phyloP scores from a whole-genome alignment of 768 basidiomycete genomes.

The Termitomyces sp. region DNA sequence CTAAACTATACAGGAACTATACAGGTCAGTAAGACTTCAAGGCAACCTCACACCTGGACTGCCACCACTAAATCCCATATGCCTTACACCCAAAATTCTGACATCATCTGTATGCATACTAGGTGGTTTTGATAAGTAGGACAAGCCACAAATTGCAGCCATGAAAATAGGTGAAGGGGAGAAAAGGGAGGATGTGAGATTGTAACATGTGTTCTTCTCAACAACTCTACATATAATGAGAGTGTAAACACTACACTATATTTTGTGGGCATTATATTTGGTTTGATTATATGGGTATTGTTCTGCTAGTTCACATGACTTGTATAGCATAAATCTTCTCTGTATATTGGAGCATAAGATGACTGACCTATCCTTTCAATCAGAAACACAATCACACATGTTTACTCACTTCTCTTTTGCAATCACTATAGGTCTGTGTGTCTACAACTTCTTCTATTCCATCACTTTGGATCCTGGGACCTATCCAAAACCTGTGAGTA shows the following conservation, averaged over 20 bases:
- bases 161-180: too few relatives aligned
- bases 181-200: constrained; percentile 32
- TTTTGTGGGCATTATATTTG: constrained; percentile 86
- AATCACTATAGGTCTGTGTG: constrained; percentile 61
- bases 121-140: too few relatives aligned
- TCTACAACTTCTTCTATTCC: constrained; percentile 88
- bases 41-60: too few relatives aligned
- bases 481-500: constrained; percentile 74
- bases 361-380: background rate
- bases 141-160: too few relatives aligned
- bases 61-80: too few relatives aligned
- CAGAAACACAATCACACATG: constrained; percentile 74
- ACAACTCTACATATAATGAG: constrained; percentile 76
- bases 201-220: constrained; percentile 81
- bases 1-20: too few relatives aligned
- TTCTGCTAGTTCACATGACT: constrained; percentile 80
- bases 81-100: too few relatives aligned
- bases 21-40: too few relatives aligned
- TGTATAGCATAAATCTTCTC: constrained; percentile 53
- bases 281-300: constrained; percentile 80
- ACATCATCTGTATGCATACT: too few relatives aligned
- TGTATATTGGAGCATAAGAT: constrained; percentile 15
- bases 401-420: constrained; percentile 76
- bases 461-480: constrained; percentile 86
- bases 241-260: constrained; percentile 85